Base-by-base conservation (phyloP, 2,329 filamentous ascomycete genomes). In the Tolypocladium ovalisporum region DNA sequence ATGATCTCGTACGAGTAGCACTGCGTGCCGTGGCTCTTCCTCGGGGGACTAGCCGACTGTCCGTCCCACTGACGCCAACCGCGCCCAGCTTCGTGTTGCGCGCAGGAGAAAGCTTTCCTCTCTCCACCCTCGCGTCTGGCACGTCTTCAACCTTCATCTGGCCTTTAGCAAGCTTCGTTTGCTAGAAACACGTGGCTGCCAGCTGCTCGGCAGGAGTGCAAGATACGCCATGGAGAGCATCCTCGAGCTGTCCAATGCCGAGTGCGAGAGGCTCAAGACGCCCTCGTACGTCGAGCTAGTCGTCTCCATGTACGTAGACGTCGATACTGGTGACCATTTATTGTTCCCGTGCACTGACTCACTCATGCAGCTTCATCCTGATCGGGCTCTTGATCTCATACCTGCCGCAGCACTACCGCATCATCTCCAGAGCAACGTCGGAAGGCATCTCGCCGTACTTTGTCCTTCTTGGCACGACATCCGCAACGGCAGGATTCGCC, bases 361-460 rank as follows among this genome's bases (percentile, higher is more conserved):
- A 52, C 36, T 44, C 17, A 7, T 42, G 27, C 64, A 84, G 81
- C 60, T 69, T 96, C 66, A 90, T 97, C 64, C 79, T 97, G 60
- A 70, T 96, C 64, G 93, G 93, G 58, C 92, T 97, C 65, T 79
- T 97, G 60, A 76, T 96, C 58, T 97, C 93, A 37, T 99, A 99
- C 75, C 81, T 97, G 2, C 94, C 94, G 1, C 94, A 99, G 70
- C 93, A 97, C 73, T 83, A 88, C 71, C 90, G 94, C 67, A 97
- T 99, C 73, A 89, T 96, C 64, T 79, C 82, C 44, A 84, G 91
- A 57, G 84, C 86, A 60, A 94, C 90, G 17, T 95, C 93, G 27
- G 93, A 96, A 71, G 94, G 94, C 61, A 92, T 99, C 61, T 97
- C 92, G 35, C 93, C 94, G 10, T 94, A 93, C 73, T 99, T 96